Percentiles rank a stretch among this genome's conserved stretches.
phyloP scores from a whole-genome alignment of 345 rosid genomes.

The Passiflora organensis region DNA sequence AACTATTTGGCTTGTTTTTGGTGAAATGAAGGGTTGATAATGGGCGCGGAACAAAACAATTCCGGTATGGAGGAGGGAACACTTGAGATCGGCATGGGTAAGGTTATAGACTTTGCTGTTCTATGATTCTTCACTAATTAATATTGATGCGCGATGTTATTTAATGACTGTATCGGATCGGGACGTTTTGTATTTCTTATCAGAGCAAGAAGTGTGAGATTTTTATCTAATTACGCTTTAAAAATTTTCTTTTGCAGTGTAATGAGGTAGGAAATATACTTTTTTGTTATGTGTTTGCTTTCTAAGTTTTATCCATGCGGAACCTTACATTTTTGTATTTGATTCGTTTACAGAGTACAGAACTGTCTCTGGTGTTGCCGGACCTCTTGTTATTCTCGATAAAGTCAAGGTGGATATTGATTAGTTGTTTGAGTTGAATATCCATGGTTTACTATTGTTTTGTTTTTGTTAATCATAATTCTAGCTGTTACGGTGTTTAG shows the following conservation, averaged over 20 bases:
- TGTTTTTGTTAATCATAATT: background rate
- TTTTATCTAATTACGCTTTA: too few relatives aligned
- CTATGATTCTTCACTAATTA: background rate
- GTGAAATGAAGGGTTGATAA: constrained; percentile 14
- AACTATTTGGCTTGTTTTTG: background rate
- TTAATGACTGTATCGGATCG: background rate
- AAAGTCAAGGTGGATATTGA: constrained; percentile 65
- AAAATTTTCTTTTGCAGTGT: too few relatives aligned
- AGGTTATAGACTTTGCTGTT: constrained; percentile 4
- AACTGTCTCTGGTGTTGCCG: constrained; percentile 97
- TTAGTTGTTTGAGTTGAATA: background rate
- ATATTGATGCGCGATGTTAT: background rate
- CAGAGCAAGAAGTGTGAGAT: too few relatives aligned
- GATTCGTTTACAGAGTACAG: constrained; percentile 59
- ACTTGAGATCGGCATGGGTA: constrained; percentile 89
- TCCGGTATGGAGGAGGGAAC: constrained; percentile 64
- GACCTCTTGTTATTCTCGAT: constrained; percentile 88
- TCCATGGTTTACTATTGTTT: background rate
- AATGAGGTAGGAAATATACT: too few relatives aligned
- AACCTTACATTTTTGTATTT: background rate
- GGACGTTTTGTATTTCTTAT: too few relatives aligned
- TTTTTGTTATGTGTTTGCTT: too few relatives aligned
- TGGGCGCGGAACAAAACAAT: constrained; percentile 57
- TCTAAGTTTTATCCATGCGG: background rate
- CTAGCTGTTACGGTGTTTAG: background rate